Evolutionary conservation across 345 rosid genomes (phyloP).

Genomic region (Alliaria petiolata): DNA sequence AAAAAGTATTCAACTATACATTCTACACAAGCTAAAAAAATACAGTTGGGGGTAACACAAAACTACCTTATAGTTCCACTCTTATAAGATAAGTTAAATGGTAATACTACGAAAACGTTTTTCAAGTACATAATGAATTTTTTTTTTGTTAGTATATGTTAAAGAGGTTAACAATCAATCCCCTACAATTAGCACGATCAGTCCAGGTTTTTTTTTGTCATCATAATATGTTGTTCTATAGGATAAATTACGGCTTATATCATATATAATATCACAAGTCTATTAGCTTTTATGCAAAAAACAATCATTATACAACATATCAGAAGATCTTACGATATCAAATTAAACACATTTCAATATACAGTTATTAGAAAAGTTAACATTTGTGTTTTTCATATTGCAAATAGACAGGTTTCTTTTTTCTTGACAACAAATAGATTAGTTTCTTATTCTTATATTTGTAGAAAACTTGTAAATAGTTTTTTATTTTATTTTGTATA

Average conservation of each 20-base stretch:
- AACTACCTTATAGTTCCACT: background rate
- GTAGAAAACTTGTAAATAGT: background rate
- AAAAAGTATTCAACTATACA: background rate
- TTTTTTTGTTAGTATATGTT: too few species aligned
- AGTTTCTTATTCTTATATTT: too few species aligned
- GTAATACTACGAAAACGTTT: too few species aligned
- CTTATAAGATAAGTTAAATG: background rate
- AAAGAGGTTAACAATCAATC: too few species aligned
- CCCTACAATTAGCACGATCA: too few species aligned
- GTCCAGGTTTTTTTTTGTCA: too few species aligned
- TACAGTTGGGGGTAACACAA: background rate
- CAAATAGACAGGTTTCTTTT: background rate
- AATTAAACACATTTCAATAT: background rate
- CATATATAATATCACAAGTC: background rate
- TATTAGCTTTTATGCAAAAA: background rate
- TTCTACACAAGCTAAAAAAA: background rate
- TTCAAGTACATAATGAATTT: too few species aligned
- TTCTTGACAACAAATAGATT: background rate
- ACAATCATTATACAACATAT: background rate
- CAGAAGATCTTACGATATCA: background rate
- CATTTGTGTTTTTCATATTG: background rate
- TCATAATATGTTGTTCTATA: background rate
- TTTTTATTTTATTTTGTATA: background rate
- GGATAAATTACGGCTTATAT: background rate
- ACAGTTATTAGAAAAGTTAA: background rate